Conservation (phyloP, 768 basidiomycete species). For the Tylopilus cervinicoccineus region DNA sequence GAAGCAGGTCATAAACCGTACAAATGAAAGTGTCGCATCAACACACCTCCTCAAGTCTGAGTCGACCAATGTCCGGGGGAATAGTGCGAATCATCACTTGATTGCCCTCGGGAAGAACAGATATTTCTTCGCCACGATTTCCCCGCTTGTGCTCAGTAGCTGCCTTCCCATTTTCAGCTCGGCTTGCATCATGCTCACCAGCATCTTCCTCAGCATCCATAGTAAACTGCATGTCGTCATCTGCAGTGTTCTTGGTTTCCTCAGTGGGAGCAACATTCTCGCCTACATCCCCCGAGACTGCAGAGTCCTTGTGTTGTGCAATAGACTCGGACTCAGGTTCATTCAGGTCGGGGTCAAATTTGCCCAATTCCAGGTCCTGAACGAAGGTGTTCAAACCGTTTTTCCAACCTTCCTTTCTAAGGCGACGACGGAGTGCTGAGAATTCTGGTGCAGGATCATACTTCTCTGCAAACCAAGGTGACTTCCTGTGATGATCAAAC, state of each 20-base stretch:
- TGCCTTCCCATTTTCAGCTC: constrained; percentile 59
- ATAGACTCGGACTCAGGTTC: constrained; percentile 53
- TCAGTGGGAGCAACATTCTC: constrained; percentile 38
- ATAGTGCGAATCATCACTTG: constrained; percentile 95
- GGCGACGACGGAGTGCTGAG: constrained; percentile 66
- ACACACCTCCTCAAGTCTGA: constrained; percentile 85
- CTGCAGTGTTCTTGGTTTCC: constrained; percentile 50
- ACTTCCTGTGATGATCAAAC: constrained; percentile 92
- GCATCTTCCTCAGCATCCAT: constrained; percentile 70
- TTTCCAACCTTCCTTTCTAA: constrained; percentile 83
- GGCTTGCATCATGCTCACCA: constrained; percentile 53
- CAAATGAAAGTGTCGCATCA: not conserved
- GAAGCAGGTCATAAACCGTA: constrained; percentile 5
- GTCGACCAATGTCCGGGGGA: constrained; percentile 86
- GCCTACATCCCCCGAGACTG: constrained; percentile 33
- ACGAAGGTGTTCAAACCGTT: constrained; percentile 70
- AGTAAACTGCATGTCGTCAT: constrained; percentile 75
- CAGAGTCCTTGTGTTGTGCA: constrained; percentile 52
- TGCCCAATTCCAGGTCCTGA: constrained; percentile 77
- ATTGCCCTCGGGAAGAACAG: constrained; percentile 72
- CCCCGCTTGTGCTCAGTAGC: constrained; percentile 41
- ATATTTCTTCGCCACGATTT: constrained; percentile 68
- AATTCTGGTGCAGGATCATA: constrained; percentile 79
- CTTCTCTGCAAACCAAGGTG: constrained; percentile 97
- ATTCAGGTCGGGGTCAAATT: constrained; percentile 74